Conservation (phyloP, 2,329 filamentous ascomycete species). For the Calcarisporium arbuscula region DNA sequence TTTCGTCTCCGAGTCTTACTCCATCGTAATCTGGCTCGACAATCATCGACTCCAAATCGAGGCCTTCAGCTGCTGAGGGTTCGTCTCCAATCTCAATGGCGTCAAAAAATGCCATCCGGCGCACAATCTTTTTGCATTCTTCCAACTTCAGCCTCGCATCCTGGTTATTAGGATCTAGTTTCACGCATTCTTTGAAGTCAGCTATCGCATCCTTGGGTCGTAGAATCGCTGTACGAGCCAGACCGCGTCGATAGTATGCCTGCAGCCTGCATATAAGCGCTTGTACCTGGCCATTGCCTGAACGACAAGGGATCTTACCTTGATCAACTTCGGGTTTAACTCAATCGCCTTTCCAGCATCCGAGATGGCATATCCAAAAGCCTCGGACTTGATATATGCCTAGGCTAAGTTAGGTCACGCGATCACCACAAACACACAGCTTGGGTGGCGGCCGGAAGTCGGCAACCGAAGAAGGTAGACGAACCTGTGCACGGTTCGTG, state of each 20-base stretch:
- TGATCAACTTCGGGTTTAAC: constrained; percentile 79
- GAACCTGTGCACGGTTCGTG: constrained; percentile 89
- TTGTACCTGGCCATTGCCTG: neutral
- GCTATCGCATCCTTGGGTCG: constrained; percentile 80
- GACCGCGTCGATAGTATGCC: constrained; percentile 91
- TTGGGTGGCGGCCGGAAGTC: constrained; percentile 8
- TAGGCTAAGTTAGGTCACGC: constrained; percentile 47
- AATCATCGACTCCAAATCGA: constrained; percentile 79
- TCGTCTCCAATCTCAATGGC: constrained; percentile 92
- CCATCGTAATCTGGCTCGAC: constrained; percentile 86
- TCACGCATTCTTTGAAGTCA: constrained; percentile 88
- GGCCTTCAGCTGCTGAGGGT: constrained; percentile 82
- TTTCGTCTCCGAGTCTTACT: constrained; percentile 66
- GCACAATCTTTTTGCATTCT: constrained; percentile 92
- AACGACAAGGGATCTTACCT: constrained; percentile 47
- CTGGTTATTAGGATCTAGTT: constrained; percentile 80
- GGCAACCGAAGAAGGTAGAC: too few relatives aligned
- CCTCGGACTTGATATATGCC: constrained; percentile 92
- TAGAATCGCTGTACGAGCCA: constrained; percentile 86
- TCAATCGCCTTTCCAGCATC: constrained; percentile 91
- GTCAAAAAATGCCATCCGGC: constrained; percentile 84
- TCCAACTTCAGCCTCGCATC: constrained; percentile 85
- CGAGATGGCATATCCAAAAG: constrained; percentile 85
- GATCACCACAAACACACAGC: constrained; percentile 21
- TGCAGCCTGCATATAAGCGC: constrained; percentile 28